These are phyloP conservation scores for Cucumis variabilis DNA, from an alignment of 331 rosid genomes.

Conservation along the genomic window DNA sequence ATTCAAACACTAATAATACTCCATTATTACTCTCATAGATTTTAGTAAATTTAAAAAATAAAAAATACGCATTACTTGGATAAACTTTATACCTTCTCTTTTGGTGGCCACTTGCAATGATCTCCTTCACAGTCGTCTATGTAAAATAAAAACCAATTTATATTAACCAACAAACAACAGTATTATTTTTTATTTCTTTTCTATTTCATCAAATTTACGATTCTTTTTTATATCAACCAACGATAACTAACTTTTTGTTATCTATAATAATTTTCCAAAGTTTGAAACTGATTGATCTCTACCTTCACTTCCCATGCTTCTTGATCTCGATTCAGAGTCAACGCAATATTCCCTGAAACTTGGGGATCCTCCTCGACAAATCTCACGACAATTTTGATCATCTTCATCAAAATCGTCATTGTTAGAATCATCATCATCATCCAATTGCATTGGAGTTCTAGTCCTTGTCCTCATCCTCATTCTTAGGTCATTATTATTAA, in stretches of 20 bases:
- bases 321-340: background rate
- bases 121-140: background rate
- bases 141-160: too few relatives aligned
- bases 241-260: background rate
- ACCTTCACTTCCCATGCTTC: background rate
- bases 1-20: too few relatives aligned
- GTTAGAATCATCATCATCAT: background rate
- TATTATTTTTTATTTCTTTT: too few relatives aligned
- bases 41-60: too few relatives aligned
- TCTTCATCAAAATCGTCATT: background rate
- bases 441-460: background rate
- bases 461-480: background rate
- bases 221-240: too few relatives aligned
- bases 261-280: background rate
- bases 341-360: slow-evolving; percentile 6
- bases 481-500: too few relatives aligned
- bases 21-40: too few relatives aligned
- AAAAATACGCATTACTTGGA: too few relatives aligned
- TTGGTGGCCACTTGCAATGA: background rate
- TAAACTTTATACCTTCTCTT: background rate
- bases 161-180: too few relatives aligned
- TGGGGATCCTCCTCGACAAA: slow-evolving; percentile 7
- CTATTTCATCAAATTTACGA: too few relatives aligned
- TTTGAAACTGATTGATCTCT: background rate
- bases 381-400: background rate